Evolutionary conservation across 1,284 basidiomycete genomes (phyloP), one percentile per base, ranked within the genome.

Genomic region (Trichosporon asahii): DNA sequence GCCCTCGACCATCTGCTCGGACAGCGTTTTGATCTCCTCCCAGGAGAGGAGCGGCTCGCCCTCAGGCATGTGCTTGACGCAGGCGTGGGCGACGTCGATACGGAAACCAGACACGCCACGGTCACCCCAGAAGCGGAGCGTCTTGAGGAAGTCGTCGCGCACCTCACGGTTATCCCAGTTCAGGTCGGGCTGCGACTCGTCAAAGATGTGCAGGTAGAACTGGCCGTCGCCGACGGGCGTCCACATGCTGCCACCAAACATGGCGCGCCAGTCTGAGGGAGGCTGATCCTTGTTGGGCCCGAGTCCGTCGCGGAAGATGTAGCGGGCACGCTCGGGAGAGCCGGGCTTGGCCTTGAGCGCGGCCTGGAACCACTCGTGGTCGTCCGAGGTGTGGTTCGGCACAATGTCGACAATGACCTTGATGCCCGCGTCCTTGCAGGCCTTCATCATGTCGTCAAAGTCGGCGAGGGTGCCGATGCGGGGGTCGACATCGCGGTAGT

Each of bases 361-460:
- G 71, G 88, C 85, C 67, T 87, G 78, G 84, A 92, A 93, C 91
- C 91, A 93, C 21, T 85, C 86, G 74, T 92, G 91, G 88, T 90
- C 87, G 81, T 91, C 89, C 2, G 90, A 91, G 6, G 88, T 89
- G 80, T 92, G 91, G 80, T 92, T 93, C n/a, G 90, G 88, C 33
- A 92, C 91, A 2, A 93, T 87, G 79, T 92, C 90, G 85, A 92
- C 90, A 86, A 92, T 87, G 64, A 91, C 85, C 76, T 90, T 90
- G 87, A 93, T 89, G 0, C 88, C 89, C 60, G 88, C 86, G 25
- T 85, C 79, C 73, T 92, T 90, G 63, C 88, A 85, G 5, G 86
- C 88, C 23, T 85, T 78, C 66, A 90, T 82, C 65, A 92, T 85
- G 15, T 80, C 85, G 74, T 92, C 90, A 87, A 89, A 37, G 76